phyloP scores from a whole-genome alignment of 192 early-diverging fungal genomes.

The Coemansia sp. region DNA sequence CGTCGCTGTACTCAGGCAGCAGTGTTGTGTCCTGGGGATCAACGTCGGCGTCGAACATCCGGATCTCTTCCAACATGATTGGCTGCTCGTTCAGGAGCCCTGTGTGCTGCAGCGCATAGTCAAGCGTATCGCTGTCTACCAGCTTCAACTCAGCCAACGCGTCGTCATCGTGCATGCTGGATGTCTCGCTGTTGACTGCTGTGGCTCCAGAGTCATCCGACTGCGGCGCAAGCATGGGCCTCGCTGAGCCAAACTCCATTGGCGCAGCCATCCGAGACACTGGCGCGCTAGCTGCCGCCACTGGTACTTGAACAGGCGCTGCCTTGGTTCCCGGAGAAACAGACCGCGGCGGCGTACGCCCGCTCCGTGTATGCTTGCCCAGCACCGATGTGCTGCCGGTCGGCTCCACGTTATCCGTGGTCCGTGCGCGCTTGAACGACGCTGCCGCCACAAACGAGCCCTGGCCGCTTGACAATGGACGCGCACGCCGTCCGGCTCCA shows the following conservation, averaged over 20 bases:
- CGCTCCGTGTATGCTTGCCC: constrained; percentile 51
- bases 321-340: neutral
- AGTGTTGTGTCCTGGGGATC: constrained; percentile 48
- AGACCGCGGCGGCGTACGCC: constrained; percentile 14
- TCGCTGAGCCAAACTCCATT: neutral
- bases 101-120: constrained; percentile 46
- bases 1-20: constrained; percentile 61
- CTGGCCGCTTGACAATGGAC: neutral
- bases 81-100: constrained; percentile 40
- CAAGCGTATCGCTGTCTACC: constrained; percentile 37
- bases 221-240: too few relatives aligned
- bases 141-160: constrained; percentile 36
- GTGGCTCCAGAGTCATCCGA: constrained; percentile 10
- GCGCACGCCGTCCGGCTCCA: constrained; percentile 27
- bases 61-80: constrained; percentile 40
- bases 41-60: constrained; percentile 57
- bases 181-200: constrained; percentile 9
- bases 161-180: constrained; percentile 7
- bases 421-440: constrained; percentile 23
- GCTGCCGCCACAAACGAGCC: neutral
- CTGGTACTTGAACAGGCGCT: neutral
- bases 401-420: neutral
- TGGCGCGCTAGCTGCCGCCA: neutral
- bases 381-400: constrained; percentile 3
- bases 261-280: neutral